A percentile compares a stretch with the other conserved stretches of the same genome.
Evolutionary conservation across 2,329 filamentous ascomycete species (phyloP).

Genomic region (Aureobasidium pullulans): DNA sequence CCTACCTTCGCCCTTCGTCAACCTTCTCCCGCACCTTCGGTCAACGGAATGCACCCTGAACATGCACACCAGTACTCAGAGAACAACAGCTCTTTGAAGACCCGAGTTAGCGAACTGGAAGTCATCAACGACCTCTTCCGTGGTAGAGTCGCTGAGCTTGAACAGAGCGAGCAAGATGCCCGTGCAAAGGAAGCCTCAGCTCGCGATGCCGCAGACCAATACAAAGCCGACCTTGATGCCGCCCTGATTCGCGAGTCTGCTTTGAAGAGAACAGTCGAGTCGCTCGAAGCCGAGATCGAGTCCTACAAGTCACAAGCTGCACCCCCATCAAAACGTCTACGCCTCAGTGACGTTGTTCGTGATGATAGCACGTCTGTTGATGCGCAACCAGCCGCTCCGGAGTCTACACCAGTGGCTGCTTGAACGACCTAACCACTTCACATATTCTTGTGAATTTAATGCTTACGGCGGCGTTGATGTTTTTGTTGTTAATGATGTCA

Average conservation of each 20-base stretch:
- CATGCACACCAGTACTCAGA: constrained; percentile 72
- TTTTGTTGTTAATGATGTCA: neutral
- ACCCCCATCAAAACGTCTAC: constrained; percentile 12
- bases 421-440: neutral
- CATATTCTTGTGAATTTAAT: neutral
- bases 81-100: constrained; percentile 82
- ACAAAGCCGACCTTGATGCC: constrained; percentile 61
- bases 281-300: constrained; percentile 48
- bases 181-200: constrained; percentile 54
- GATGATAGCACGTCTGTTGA: constrained; percentile 1
- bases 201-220: constrained; percentile 48
- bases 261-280: constrained; percentile 73
- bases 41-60: constrained; percentile 56
- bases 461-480: constrained; percentile 11
- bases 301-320: constrained; percentile 4
- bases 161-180: constrained; percentile 65
- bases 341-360: constrained; percentile 16
- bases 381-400: neutral
- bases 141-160: constrained; percentile 63
- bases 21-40: constrained; percentile 52
- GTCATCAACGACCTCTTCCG: constrained; percentile 73
- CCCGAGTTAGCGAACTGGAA: constrained; percentile 88
- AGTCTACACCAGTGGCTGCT: neutral
- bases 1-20: constrained; percentile 39
- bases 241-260: constrained; percentile 71